Evolutionary conservation across 768 basidiomycete genomes (phyloP), one percentile per base, ranked within the genome.

Genomic region (Tylopilus sp.): DNA sequence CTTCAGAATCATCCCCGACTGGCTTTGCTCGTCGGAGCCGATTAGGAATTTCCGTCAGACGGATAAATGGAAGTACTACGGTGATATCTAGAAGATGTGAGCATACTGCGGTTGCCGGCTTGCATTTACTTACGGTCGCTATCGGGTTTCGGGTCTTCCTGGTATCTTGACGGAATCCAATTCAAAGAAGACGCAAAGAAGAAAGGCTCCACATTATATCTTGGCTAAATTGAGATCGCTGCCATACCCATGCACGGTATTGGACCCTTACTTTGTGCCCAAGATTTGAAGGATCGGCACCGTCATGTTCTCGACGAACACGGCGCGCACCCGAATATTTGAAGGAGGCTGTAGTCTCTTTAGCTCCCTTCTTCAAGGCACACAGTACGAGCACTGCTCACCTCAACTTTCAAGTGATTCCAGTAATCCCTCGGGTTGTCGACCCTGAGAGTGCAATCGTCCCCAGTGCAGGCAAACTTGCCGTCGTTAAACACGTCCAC

Each of bases 161-260:
- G 76, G 38, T 80, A 87, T 48, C 83, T 78, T 1, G 82, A 81
- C 1, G 85, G 85, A 43, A 85, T 87, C 83, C 83, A 85, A 56
- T 81, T 84, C 14, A 78, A 62, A 0, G 83, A 80, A 2, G 83
- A 84, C 0, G 82, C 80, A 60, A 84, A 85, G 61, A 80, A 85
- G 68, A 85, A 84, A 1, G 84, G 84, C 54, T 85, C 84, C 36
- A 85, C 74, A 50, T 76, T 76, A 54, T 78, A 83, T 61, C 83
- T n/a, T 72, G 24, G 9, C 14, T 10, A n/a, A 14, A 24, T 41
- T 53, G 44, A 60, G 50, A 33, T 11, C 6, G 6, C n/a, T 22
- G 21, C 24, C n/a, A 22, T 6, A 21, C 11, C 26, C 13, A 7
- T 24, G 34, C 45, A 4, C 10, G n/a, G 28, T 3, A 17, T 11